These are phyloP conservation scores for Primulina eburnea DNA, from an alignment of 257 asterid genomes.

Conservation along the genomic window DNA sequence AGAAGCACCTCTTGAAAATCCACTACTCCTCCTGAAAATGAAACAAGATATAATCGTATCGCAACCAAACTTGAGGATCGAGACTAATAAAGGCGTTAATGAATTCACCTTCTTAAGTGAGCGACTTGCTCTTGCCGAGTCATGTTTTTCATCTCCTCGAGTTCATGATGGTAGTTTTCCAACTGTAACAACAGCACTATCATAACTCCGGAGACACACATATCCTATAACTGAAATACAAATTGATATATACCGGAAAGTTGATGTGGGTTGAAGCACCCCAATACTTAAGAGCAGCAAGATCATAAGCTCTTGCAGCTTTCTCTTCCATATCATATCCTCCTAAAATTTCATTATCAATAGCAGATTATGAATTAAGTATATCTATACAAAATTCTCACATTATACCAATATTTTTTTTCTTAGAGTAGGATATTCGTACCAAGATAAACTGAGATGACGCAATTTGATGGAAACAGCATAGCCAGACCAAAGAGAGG, in stretches of 20 bases:
- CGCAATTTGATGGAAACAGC: constrained; percentile 33
- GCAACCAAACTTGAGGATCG: neutral
- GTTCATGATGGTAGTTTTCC: constrained; percentile 76
- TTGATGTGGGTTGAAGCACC: constrained; percentile 84
- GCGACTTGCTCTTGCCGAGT: constrained; percentile 87
- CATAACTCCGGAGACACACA: neutral
- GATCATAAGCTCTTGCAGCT: constrained; percentile 97
- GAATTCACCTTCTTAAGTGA: constrained; percentile 64
- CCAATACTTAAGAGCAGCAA: constrained; percentile 95
- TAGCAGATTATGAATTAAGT: neutral
- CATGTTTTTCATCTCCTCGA: constrained; percentile 88
- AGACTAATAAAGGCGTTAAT: neutral
- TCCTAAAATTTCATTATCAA: constrained; percentile 34
- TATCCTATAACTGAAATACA: neutral
- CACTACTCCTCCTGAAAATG: constrained; percentile 63
- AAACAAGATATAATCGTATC: neutral
- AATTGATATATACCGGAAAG: constrained; percentile 44
- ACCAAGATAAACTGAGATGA: constrained; percentile 77
- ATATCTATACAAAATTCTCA: neutral
- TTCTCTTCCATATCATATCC: constrained; percentile 96
- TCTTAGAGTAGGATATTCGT: constrained; percentile 27
- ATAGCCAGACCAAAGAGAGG: constrained; percentile 30
- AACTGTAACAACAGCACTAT: constrained; percentile 33
- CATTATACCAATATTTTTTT: neutral
- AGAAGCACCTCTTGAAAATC: constrained; percentile 74